Evolutionary conservation across 495 filamentous ascomycete genomes (phyloP).

Genomic region (Endocarpon pusillum): DNA sequence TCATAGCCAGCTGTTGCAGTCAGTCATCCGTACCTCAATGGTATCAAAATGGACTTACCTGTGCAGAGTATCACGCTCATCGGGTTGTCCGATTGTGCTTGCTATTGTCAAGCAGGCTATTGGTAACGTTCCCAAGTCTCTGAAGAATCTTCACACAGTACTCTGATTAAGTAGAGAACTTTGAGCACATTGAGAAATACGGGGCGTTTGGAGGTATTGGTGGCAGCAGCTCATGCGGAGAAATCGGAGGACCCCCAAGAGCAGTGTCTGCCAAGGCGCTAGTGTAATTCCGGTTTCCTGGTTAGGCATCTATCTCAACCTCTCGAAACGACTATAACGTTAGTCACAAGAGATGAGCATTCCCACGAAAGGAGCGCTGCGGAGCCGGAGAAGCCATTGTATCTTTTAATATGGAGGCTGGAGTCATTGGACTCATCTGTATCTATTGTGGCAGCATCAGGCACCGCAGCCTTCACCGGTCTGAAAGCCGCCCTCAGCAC

Average conservation of each 20-base stretch:
- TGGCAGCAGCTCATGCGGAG: background rate
- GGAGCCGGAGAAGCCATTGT: too few relatives aligned
- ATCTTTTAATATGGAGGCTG: too few relatives aligned
- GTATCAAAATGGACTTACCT: constrained; percentile 32
- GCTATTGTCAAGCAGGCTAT: background rate
- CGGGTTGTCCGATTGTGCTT: constrained; percentile 5
- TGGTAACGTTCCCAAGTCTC: constrained; percentile 1
- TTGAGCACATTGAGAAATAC: background rate
- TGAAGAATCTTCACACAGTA: background rate
- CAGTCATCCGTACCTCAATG: constrained; percentile 15
- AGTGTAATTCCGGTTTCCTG: too few relatives aligned
- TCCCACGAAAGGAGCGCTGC: too few relatives aligned
- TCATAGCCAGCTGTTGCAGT: constrained; percentile 72
- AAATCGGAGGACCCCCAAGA: background rate
- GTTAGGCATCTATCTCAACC: too few relatives aligned
- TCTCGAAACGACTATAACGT: too few relatives aligned
- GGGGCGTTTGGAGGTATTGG: background rate
- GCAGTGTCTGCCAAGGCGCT: too few relatives aligned
- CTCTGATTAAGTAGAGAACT: constrained; percentile 1
- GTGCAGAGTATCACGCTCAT: constrained; percentile 87
- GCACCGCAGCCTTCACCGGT: too few relatives aligned
- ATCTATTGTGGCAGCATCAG: too few relatives aligned
- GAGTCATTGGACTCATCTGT: too few relatives aligned
- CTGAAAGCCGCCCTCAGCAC: constrained; percentile 3
- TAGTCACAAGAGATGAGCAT: too few relatives aligned